Conservation (phyloP, 306 rosid genomes). For the Fragaria nilgerrensis region DNA sequence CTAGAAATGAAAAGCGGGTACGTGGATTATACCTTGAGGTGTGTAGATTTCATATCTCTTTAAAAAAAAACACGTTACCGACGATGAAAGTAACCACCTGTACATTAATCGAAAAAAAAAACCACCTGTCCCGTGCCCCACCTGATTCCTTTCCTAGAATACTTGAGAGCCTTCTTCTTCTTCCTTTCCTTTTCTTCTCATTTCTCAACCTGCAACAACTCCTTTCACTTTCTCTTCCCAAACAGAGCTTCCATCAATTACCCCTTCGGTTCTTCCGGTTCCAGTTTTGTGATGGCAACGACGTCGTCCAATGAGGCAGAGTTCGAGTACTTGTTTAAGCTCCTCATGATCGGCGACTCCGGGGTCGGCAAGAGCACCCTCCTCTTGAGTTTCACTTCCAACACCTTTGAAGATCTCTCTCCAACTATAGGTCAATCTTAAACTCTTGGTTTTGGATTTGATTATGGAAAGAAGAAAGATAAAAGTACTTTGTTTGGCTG, state of each 20-base stretch:
- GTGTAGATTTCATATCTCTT: too few relatives aligned
- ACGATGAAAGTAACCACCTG: background rate
- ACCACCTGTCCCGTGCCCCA: background rate
- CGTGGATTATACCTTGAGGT: too few relatives aligned
- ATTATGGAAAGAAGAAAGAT: too few relatives aligned
- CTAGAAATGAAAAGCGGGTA: too few relatives aligned
- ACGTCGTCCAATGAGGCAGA: conserved; percentile 53
- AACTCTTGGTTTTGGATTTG: background rate
- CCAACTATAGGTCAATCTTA: conserved; percentile 66
- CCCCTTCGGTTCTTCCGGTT: too few relatives aligned
- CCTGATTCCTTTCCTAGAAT: background rate
- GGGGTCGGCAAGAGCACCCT: conserved; percentile 88
- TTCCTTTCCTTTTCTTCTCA: background rate
- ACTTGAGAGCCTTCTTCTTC: conserved; percentile 12
- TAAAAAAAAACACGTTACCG: background rate
- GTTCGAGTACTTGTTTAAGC: conserved; percentile 79
- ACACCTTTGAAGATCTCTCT: conserved; percentile 71
- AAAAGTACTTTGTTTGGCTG: background rate
- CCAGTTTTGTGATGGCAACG: conserved; percentile 21
- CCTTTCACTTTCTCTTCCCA: too few relatives aligned
- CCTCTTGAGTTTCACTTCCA: conserved; percentile 65
- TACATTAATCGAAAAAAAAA: background rate
- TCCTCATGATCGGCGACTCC: conserved; percentile 74
- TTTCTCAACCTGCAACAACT: too few relatives aligned
- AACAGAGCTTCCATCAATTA: too few relatives aligned